phyloP scores from a whole-genome alignment of 208 protist genomes.

The Trypanosoma grayi region DNA sequence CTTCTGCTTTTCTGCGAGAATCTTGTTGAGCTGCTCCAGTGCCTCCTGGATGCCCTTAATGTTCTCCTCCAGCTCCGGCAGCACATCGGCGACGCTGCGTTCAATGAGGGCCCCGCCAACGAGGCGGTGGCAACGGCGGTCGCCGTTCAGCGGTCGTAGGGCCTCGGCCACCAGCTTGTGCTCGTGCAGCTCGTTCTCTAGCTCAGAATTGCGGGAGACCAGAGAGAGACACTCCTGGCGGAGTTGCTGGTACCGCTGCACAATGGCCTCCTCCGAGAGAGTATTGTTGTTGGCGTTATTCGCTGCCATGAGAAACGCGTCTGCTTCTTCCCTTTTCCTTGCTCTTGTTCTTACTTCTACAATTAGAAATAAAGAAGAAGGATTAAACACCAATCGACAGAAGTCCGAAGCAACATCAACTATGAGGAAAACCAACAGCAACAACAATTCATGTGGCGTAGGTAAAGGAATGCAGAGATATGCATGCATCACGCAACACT shows the following conservation, averaged over 20 bases:
- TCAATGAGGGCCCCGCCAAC: slow-evolving; percentile 95
- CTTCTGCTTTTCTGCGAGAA: slow-evolving; percentile 73
- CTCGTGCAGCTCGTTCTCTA: slow-evolving; percentile 88
- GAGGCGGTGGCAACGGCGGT: slow-evolving; percentile 93
- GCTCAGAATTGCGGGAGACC: slow-evolving; percentile 83
- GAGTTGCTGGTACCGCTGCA: slow-evolving; percentile 80
- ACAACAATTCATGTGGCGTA: too few species aligned
- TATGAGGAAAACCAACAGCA: too few species aligned
- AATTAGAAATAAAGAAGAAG: too few species aligned
- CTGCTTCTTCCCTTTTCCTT: background rate
- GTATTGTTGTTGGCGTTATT: slow-evolving; percentile 15
- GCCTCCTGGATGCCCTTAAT: slow-evolving; percentile 69
- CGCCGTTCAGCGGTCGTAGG: slow-evolving; percentile 78
- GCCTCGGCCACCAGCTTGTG: slow-evolving; percentile 89
- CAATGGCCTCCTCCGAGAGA: slow-evolving; percentile 73
- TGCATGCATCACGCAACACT: too few species aligned
- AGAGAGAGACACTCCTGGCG: slow-evolving; percentile 86
- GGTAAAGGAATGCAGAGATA: too few species aligned
- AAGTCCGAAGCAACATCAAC: too few species aligned
- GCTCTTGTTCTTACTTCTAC: background rate
- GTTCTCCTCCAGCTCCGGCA: slow-evolving; percentile 94
- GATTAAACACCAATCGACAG: too few species aligned
- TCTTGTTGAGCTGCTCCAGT: slow-evolving; percentile 72
- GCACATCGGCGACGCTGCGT: slow-evolving; percentile 92
- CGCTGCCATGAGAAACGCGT: slow-evolving; percentile 5